Conservation (phyloP, 768 basidiomycete genomes). For the Pleurotus djamor region DNA sequence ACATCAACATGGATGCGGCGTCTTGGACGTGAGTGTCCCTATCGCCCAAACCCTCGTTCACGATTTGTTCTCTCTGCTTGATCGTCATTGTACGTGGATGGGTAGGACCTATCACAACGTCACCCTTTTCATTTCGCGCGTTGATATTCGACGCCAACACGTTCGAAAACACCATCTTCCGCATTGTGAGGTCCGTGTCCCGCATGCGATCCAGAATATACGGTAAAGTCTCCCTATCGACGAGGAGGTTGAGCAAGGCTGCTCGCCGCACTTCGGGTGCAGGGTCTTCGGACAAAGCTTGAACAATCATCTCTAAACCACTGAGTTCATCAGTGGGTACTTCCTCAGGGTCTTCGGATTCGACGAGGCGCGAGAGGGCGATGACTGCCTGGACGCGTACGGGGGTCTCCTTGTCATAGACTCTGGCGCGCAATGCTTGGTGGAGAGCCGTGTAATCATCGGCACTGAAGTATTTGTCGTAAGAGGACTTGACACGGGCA, state of each 20-base stretch:
- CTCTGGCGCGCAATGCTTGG: conserved; percentile 62
- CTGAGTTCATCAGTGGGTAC: conserved; percentile 45
- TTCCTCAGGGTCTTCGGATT: conserved; percentile 63
- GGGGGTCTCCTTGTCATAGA: conserved; percentile 73
- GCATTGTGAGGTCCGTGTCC: conserved; percentile 73
- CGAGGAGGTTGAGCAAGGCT: conserved; percentile 68
- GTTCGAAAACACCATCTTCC: conserved; percentile 68
- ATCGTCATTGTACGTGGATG: conserved; percentile 69
- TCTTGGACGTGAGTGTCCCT: conserved; percentile 71
- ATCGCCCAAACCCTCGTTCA: conserved; percentile 84
- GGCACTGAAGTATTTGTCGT: conserved; percentile 47
- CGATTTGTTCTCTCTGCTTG: conserved; percentile 72
- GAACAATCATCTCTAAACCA: conserved; percentile 61
- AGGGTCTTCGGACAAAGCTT: conserved; percentile 68
- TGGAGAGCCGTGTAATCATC: conserved; percentile 69
- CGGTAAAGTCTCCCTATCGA: conserved; percentile 53
- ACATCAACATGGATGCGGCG: conserved; percentile 72
- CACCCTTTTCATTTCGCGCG: conserved; percentile 15
- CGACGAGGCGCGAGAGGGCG: conserved; percentile 75
- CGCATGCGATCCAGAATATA: conserved; percentile 73
- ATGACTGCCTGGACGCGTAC: conserved; percentile 81
- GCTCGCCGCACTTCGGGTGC: conserved; percentile 90
- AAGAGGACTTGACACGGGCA: not conserved
- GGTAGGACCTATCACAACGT: conserved; percentile 42
- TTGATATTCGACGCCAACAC: conserved; percentile 47